Evolutionary conservation across 192 early-diverging fungal genomes (phyloP).

Genomic region (Backusella circina): DNA sequence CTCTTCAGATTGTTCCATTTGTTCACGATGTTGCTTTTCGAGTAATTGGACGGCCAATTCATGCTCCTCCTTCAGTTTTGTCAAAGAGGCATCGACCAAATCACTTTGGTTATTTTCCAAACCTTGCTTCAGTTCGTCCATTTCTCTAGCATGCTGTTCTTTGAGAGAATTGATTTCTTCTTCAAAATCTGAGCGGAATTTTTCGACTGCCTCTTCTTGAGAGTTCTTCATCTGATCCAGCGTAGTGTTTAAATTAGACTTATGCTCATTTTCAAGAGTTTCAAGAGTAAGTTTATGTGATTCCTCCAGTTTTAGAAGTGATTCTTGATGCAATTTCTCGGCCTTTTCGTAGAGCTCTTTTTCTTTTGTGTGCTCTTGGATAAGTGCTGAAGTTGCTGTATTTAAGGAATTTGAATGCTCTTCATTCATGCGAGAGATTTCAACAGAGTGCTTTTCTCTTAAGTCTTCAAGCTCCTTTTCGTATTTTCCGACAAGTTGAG

Average conservation of each 20-base stretch:
- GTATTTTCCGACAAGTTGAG: neutral
- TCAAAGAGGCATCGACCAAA: neutral
- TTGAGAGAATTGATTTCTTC: neutral
- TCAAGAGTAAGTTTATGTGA: neutral
- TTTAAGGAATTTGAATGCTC: neutral
- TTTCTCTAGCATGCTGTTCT: neutral
- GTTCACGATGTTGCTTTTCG: neutral
- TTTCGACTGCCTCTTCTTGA: neutral
- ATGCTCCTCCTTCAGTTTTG: neutral
- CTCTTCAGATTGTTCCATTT: neutral
- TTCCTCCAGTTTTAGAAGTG: neutral
- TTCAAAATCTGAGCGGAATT: neutral
- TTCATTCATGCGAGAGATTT: neutral
- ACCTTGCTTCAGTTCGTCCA: neutral
- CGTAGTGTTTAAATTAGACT: neutral
- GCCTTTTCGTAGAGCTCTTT: neutral
- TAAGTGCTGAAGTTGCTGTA: neutral
- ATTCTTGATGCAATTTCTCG: neutral
- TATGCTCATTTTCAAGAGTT: neutral
- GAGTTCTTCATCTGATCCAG: neutral
- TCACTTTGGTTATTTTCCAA: neutral
- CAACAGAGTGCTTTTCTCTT: neutral
- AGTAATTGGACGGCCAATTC: neutral
- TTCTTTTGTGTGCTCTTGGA: neutral
- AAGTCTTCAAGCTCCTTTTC: neutral